Evolutionary conservation across 352 stramenopile species (phyloP), one percentile per base, ranked within the genome.

Genomic region (Phytophthora macrochlamydospora): DNA sequence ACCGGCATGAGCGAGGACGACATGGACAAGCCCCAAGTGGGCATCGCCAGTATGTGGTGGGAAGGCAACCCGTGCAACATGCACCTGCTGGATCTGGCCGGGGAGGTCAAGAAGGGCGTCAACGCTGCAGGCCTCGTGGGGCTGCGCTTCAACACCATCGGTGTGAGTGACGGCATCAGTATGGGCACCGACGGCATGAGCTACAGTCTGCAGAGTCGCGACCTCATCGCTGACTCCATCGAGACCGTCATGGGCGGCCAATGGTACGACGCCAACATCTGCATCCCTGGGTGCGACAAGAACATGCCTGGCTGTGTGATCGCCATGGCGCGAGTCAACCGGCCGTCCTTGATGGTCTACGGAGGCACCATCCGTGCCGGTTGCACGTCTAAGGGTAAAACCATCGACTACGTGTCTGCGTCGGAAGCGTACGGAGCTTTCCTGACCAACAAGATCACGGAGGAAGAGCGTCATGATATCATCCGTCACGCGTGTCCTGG

Each of bases 61-160:
- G 97, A 99, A 67, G 97, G 97, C 48, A 99, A 99, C 75, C 97
- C 97, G 50, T 99, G 97, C 83, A 99, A 99, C 85, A 99, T 99
- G 97, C 97, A 99, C 75, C 76, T 99, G 49, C 80, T 99, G 42
- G 93, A 98, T 61, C 83, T 99, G 30, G 95, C 95, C 0, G 86
- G 85, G 18, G 77, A 98, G 31, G 95, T 99, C 37, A 99, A 99
- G 79, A 83, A 97, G 64, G 95, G 95, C 59, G 95, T 99, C 28
- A 70, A 94, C 58, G 89, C 76, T 11, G 89, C 86, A 7, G 92
- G 85, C 2, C 89, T 98, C 40, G 93, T 99, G 30, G 97, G 95
- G 43, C 94, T 97, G 58, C 91, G 97, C 59, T 99, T 99, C 81
- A 99, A 99, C 79, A 99, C 97, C 38, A 97, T 99, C 50, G 97